Percentiles rank a stretch among this genome's conserved stretches.
Evolutionary conservation across 345 rosid species (phyloP).

Genomic region (Mangifera indica): DNA sequence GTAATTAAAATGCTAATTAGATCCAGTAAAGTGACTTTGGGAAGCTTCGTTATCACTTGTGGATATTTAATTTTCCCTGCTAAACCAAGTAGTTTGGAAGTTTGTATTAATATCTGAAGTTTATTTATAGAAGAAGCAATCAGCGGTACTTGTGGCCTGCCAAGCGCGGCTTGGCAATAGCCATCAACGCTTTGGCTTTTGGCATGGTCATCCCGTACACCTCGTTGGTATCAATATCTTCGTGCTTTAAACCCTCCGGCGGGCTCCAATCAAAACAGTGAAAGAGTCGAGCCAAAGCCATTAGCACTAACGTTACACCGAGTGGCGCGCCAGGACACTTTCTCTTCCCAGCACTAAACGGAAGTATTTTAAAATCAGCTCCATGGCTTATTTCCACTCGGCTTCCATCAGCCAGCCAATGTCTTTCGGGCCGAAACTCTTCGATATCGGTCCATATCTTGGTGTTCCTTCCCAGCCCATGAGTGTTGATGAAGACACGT

Average conservation of each 20-base stretch:
- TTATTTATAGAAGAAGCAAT: background rate
- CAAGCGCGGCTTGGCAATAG: constrained; percentile 64
- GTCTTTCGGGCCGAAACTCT: constrained; percentile 80
- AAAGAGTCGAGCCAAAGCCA: constrained; percentile 85
- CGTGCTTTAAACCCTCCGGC: constrained; percentile 40
- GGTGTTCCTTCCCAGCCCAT: constrained; percentile 79
- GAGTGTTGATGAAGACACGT: constrained; percentile 89
- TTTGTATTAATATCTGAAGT: background rate
- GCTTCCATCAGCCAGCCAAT: constrained; percentile 50
- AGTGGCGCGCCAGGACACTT: constrained; percentile 94
- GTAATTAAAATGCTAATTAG: too few relatives aligned
- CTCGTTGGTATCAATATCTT: constrained; percentile 59
- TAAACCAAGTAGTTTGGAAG: background rate
- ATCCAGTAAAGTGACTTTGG: background rate
- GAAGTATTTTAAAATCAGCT: constrained; percentile 78
- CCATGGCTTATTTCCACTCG: constrained; percentile 95
- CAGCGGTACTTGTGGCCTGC: constrained; percentile 44
- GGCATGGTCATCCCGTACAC: constrained; percentile 98
- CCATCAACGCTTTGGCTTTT: constrained; percentile 64
- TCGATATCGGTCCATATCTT: constrained; percentile 68
- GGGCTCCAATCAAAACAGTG: constrained; percentile 85
- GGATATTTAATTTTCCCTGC: background rate
- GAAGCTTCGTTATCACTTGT: background rate
- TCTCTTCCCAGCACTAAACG: constrained; percentile 88
- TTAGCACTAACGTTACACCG: constrained; percentile 75